Percentiles rank a stretch among this genome's conserved stretches.
Evolutionary conservation across 768 basidiomycete species (phyloP).

Genomic region (Pulveroboletus sp.): DNA sequence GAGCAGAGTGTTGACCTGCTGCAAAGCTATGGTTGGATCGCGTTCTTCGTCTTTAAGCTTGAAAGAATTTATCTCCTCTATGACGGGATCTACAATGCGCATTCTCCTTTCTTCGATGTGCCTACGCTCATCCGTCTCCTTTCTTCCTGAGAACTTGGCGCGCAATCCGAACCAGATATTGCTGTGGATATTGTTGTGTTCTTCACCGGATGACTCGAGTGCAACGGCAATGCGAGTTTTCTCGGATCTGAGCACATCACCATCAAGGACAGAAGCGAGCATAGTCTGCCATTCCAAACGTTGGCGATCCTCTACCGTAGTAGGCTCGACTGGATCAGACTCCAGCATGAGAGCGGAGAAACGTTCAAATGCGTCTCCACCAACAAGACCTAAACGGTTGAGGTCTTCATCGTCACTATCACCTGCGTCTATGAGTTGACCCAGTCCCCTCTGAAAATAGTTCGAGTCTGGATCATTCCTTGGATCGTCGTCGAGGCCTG

Average conservation of each 20-base stretch:
- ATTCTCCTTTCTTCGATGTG: slow-evolving; percentile 81
- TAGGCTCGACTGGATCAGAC: slow-evolving; percentile 61
- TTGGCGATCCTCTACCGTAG: slow-evolving; percentile 72
- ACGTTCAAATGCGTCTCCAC: slow-evolving; percentile 48
- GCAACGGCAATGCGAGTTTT: slow-evolving; percentile 88
- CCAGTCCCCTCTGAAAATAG: slow-evolving; percentile 72
- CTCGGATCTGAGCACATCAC: slow-evolving; percentile 94
- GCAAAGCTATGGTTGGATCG: slow-evolving; percentile 45
- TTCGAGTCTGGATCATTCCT: slow-evolving; percentile 82
- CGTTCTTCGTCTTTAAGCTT: slow-evolving; percentile 46
- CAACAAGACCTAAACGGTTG: slow-evolving; percentile 39
- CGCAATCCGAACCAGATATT: slow-evolving; percentile 90
- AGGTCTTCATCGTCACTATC: slow-evolving; percentile 77
- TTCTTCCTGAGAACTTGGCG: slow-evolving; percentile 77
- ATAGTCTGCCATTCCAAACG: slow-evolving; percentile 95
- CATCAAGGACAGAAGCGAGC: slow-evolving; percentile 88
- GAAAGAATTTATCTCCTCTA: slow-evolving; percentile 83
- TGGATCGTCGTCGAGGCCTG: slow-evolving; percentile 63
- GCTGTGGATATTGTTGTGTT: slow-evolving; percentile 62
- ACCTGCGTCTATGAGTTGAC: slow-evolving; percentile 65
- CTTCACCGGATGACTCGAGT: slow-evolving; percentile 65
- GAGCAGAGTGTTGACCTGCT: slow-evolving; percentile 64
- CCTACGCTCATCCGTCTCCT: slow-evolving; percentile 79
- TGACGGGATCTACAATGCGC: slow-evolving; percentile 74
- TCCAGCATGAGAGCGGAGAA: slow-evolving; percentile 55